Conservation (phyloP, 1,284 basidiomycete species). For the Ceratobasidium sp. region DNA sequence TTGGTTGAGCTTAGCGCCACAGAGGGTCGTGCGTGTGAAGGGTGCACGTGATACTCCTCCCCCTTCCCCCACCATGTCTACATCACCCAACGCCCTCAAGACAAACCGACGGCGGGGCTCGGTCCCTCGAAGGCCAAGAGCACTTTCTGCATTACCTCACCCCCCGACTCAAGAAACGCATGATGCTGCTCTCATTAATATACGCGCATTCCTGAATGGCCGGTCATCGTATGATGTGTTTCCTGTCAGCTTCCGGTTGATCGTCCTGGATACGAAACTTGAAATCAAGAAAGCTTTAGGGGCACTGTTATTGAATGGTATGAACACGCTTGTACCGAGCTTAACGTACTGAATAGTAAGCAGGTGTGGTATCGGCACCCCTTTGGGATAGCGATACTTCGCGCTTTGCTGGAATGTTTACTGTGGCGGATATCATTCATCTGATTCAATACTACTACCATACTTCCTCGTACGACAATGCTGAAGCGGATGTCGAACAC, state of each 20-base stretch:
- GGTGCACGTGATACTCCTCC: not conserved
- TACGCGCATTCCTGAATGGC: constrained; percentile 83
- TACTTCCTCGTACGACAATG: constrained; percentile 85
- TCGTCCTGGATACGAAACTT: constrained; percentile 94
- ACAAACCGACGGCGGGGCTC: constrained; percentile 1
- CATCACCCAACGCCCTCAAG: not conserved
- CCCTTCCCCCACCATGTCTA: constrained; percentile 28
- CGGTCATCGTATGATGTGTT: constrained; percentile 94
- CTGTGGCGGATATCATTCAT: constrained; percentile 94
- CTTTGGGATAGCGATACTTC: constrained; percentile 96
- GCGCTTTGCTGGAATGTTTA: constrained; percentile 94
- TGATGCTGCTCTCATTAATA: constrained; percentile 75
- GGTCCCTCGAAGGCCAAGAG: constrained; percentile 18
- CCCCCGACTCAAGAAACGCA: constrained; percentile 53
- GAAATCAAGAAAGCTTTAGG: constrained; percentile 93
- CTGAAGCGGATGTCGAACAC: constrained; percentile 89
- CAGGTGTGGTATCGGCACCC: constrained; percentile 97
- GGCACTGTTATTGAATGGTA: constrained; percentile 88
- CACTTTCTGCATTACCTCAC: constrained; percentile 33
- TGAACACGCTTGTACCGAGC: constrained; percentile 44
- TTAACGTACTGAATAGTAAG: constrained; percentile 11
- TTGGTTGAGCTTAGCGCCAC: not conserved
- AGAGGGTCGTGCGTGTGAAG: constrained; percentile 1
- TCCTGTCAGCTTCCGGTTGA: constrained; percentile 93
- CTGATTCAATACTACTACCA: constrained; percentile 97